Base-by-base conservation (phyloP, 805 yeast species). In the Saccharomycopsis capsularis region DNA sequence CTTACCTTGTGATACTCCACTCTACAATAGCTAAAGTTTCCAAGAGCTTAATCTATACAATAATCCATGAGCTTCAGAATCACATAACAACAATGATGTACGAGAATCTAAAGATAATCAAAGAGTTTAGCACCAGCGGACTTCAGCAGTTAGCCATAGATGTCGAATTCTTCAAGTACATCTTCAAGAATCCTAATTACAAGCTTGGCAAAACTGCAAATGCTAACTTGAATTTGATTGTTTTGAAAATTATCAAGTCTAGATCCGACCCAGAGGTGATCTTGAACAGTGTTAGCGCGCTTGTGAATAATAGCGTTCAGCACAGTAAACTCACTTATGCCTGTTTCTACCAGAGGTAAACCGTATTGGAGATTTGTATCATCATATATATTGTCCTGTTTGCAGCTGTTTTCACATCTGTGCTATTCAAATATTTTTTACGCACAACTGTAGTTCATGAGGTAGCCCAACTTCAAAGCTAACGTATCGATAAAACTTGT, bases 141-240 rank as follows among this genome's bases (percentile, higher is more conserved):
- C 60, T 73, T 40, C 60, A 74, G 47, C 84, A 79, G 58, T 67
- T 71, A 2, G 66, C 74, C 0, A 71, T 79, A 2, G 85, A 79
- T 56, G 57, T 78, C 24, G 78, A 76, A 56, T 77, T 78, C 55
- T 68, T 78, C 58, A 68, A 71, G 42, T 62, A 42, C 29, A 40
- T 51, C 9, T 53, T 53, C 36, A 48, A 39, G 29, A 53, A 46
- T 11, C 37, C 34, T 9, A 34, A 37, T 18, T 53, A 40, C 46
- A 51, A 51, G 18, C 32, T 53, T 11, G 54, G 56, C 15, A 48
- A 48, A 24, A 53, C 52, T 4, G 45, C 52, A 4, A 23, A 37
- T 21, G 46, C 35, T 6, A 51, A 48, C 22, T 36, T 53, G 30
- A 42, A 42, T 35, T 40, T 34, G 41, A 42, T 52, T 11, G 37